phyloP scores from a whole-genome alignment of 345 rosid species.

The Turnera subulata region DNA sequence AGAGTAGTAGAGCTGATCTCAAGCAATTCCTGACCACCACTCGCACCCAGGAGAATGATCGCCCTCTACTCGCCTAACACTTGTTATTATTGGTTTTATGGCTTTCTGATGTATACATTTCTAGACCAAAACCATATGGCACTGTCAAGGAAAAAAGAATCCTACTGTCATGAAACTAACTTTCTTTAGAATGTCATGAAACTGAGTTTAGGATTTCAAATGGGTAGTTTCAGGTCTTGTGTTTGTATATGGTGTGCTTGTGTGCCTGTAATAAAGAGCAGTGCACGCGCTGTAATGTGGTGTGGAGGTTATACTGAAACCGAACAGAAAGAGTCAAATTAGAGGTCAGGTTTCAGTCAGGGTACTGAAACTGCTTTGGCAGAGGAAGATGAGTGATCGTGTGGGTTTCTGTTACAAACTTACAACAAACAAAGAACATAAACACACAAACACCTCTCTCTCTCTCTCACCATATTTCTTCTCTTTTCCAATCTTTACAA shows the following conservation, averaged over 20 bases:
- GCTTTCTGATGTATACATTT: neutral
- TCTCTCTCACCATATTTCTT: neutral
- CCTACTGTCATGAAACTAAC: too few relatives aligned
- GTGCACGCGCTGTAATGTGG: slow-evolving; percentile 11
- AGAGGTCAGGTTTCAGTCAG: slow-evolving; percentile 26
- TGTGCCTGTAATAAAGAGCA: neutral
- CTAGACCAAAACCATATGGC: neutral
- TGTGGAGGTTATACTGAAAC: neutral
- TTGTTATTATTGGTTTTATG: neutral
- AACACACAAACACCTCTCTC: slow-evolving; percentile 6
- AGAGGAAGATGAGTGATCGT: slow-evolving; percentile 16
- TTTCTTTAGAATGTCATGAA: neutral
- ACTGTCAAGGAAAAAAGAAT: too few relatives aligned
- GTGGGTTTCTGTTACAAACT: slow-evolving; percentile 27
- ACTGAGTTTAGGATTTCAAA: neutral
- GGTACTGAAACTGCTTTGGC: slow-evolving; percentile 18
- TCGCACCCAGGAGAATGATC: neutral
- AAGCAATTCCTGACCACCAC: neutral
- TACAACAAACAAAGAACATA: slow-evolving; percentile 12
- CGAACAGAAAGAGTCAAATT: slow-evolving; percentile 25
- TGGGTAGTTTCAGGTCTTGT: neutral
- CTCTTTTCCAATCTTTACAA: too few relatives aligned
- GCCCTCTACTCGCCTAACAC: neutral
- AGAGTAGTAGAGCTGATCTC: too few relatives aligned
- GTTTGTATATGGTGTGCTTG: neutral